A percentile compares a stretch with the other conserved stretches of the same genome.
phyloP scores from a whole-genome alignment of 2,329 filamentous ascomycete genomes.

The Clarireedia monteithiana region DNA sequence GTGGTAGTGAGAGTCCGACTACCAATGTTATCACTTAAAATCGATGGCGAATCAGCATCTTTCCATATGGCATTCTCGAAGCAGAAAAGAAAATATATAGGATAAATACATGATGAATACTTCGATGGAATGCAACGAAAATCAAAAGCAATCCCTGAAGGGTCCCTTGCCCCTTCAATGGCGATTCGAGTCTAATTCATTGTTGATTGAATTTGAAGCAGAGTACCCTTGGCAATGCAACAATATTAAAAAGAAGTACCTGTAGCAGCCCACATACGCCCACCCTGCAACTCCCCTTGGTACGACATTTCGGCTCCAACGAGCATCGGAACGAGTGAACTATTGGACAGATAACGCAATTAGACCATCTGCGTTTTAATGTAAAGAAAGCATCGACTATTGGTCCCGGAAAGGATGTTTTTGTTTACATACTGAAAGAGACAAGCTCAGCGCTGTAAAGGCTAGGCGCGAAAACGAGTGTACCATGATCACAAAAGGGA shows the following conservation, averaged over 20 bases:
- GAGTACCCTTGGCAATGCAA: conserved; percentile 1
- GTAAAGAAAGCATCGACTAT: not conserved
- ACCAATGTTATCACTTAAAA: conserved; percentile 2
- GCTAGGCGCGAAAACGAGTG: not conserved
- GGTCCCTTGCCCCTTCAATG: not conserved
- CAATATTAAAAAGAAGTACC: conserved; percentile 1
- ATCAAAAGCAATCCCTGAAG: not conserved
- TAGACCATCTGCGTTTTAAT: not conserved
- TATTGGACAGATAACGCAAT: conserved; percentile 2
- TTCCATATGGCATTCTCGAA: not conserved
- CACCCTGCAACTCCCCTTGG: conserved; percentile 7
- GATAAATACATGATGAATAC: not conserved
- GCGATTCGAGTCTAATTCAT: not conserved
- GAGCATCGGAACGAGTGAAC: conserved; percentile 6
- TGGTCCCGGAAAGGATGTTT: not conserved
- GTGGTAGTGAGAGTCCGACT: conserved; percentile 7
- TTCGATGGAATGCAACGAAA: not conserved
- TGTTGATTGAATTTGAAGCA: not conserved
- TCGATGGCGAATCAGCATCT: not conserved
- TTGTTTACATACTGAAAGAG: conserved; percentile 1
- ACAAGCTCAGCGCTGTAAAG: not conserved
- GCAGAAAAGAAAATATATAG: not conserved
- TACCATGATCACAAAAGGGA: not conserved
- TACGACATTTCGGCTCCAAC: not conserved
- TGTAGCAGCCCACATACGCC: conserved; percentile 10